Evolutionary conservation across 331 rosid species (phyloP), one percentile per base, ranked within the genome.

Genomic region (Quercus lobata): DNA sequence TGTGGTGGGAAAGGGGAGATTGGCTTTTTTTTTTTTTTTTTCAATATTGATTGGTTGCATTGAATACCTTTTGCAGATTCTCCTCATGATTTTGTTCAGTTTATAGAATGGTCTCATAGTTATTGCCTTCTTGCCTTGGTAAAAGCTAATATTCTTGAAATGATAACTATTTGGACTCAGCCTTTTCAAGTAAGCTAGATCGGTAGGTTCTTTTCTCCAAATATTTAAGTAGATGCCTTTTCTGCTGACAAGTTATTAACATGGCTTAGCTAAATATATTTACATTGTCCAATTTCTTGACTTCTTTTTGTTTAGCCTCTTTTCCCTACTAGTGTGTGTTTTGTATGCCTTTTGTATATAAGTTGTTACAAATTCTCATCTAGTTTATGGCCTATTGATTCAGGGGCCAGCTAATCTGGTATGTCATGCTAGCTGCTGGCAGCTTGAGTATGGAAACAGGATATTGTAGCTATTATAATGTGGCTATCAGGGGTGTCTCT

Each of bases 101-200:
- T 92, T 84, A 92, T 94, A 81, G 93, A 94, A 78, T 92, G 98
- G 97, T 94, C 98, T 54, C 97, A 92, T 63, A 83, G 89, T 24
- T 92, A 91, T 56, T 94, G 32, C 81, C 91, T 91, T 5, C 92
- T 91, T 86, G 93, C 91, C 62, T 84, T 94, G 76, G 81, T 94
- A 78, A 89, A 92, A 32, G 93, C 97, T 29, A 94, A 94, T 86
- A 92, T 92, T 80, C 97, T 90, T 78, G 98, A 97, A 83, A 92
- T 97, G 87, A 82, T 90, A 79, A 94, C 98, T n/a, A 87, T 94
- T 78, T 91, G 98, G 97, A 94, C 96, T 84, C 97, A 94, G 72
- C 92, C 97, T 58, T 91, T 94, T 84, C 97, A 92, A 76, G 97
- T 94, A 91, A 89, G 90, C 82, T 73, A 71, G 77, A 44, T 8